Evolutionary conservation across 2,329 filamentous ascomycete species (phyloP), one percentile per base, ranked within the genome.

Genomic region (Exophiala sp.): DNA sequence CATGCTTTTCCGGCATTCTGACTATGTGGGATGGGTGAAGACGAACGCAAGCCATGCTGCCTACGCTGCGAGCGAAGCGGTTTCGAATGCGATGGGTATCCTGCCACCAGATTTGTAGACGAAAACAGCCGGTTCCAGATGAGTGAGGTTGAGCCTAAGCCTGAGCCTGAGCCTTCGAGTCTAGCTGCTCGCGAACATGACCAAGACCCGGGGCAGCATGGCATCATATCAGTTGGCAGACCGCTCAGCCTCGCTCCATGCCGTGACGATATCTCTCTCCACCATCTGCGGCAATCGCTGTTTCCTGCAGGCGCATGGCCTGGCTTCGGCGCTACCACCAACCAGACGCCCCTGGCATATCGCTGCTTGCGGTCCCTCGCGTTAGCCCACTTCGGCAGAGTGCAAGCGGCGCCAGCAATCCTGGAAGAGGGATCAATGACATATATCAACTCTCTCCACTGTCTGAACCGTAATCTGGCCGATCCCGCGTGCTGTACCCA

Each of bases 71-170:
- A 21, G 20, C 46, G 20, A 11, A 32, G 35, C 16, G n/a, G 46
- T 6, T 49, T 39, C 20, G n/a, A 14, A 6, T 49, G 46, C 35
- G 46, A 49, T 16, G 46, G 33, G n/a, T 49, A 49, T 20, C 6
- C 14, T 5, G 36, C 14, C 5, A 39, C 34, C 20, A 20, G 14
- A 9, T 49, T 49, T 9, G 24, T 49, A 12, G 6, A 38, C 34
- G 46, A 49, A 34, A 18, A 21, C 36, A 21, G 20, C 20, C 42
- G 42, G 6, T 33, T 45, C 16, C n/a, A 24, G 18, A 24, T 14
- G 24, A 8, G 8, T 7, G 3, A 24, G n/a, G n/a, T 29, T 29
- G 24, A 29, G 24, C 2, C 24, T 29, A 8, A 29, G 24, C 24
- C 24, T 29, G 24, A 29, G 24, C 24, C 24, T 8, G 24, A 29